A percentile compares a stretch with the other conserved stretches of the same genome.
Conservation (phyloP, 352 stramenopile genomes). For the Pythium phragmitis region DNA sequence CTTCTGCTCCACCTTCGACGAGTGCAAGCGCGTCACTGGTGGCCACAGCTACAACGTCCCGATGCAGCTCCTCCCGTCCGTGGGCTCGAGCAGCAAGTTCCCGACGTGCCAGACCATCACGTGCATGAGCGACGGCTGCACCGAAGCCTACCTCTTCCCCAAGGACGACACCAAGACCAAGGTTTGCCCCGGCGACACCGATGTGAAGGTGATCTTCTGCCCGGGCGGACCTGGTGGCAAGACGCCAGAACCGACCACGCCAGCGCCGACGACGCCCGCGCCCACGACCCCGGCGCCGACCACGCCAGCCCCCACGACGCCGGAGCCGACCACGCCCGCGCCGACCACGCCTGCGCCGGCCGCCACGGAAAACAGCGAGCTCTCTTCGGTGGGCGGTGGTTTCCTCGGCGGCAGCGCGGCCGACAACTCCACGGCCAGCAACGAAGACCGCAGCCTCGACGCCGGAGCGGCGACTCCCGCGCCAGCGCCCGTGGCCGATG, state of each 20-base stretch:
- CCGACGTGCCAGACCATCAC: constrained; percentile 43
- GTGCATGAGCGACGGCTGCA: constrained; percentile 52
- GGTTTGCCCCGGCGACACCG: constrained; percentile 34
- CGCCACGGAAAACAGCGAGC: constrained; percentile 22
- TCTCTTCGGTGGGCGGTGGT: constrained; percentile 10
- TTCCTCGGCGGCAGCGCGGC: constrained; percentile 21
- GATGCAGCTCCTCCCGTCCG: constrained; percentile 51
- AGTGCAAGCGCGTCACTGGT: constrained; percentile 53
- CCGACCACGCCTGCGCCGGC: constrained; percentile 11
- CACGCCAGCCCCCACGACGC: constrained; percentile 33
- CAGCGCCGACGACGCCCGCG: constrained; percentile 33
- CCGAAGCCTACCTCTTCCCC: constrained; percentile 65
- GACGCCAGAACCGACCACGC: constrained; percentile 32
- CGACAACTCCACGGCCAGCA: not conserved
- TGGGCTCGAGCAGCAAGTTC: constrained; percentile 22
- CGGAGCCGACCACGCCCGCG: constrained; percentile 28
- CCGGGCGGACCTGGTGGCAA: constrained; percentile 37
- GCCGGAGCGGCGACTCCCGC: not conserved
- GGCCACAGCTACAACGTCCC: constrained; percentile 65
- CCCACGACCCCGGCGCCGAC: constrained; percentile 34
- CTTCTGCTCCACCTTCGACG: constrained; percentile 40
- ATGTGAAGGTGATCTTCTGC: constrained; percentile 50
- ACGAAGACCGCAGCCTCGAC: constrained; percentile 21
- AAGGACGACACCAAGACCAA: constrained; percentile 58
- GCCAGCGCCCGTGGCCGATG: constrained; percentile 13